Evolutionary conservation across 306 rosid genomes (phyloP), one percentile per base, ranked within the genome.

Genomic region (Datisca glomerata): DNA sequence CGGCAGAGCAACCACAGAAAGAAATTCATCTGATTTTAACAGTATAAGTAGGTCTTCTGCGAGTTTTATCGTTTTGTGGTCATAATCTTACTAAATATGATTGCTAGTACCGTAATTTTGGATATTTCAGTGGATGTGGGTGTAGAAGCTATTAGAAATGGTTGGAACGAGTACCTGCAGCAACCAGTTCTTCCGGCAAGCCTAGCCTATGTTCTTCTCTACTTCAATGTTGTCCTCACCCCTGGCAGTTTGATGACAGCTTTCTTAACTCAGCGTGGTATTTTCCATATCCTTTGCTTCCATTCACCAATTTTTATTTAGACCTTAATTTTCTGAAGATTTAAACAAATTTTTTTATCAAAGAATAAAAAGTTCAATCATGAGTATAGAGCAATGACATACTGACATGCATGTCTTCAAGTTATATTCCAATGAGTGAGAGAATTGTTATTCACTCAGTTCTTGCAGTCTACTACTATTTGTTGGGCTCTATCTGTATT

Each of bases 191-290:
- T 84, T 66, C 98, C 95, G 41, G 98, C 94, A 46, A 89, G 98
- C 70, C 80, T 84, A 50, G 79, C 98, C 42, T 80, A 61, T 63
- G 93, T 89, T 42, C 75, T 89, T 39, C 96, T 80, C 55, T 80
- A 64, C 79, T 84, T 89, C 61, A 84, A 84, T 51, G 54, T 81
- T 33, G 93, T 80, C 48, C 98, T 89, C 58, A 61, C 94, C 41
- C 98, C 98, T 0, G 91, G 96, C 57, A 89, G 95, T 75, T 71
- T 84, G 85, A 80, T 91, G 98, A 84, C 94, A 18, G 96, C 94
- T 51, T 91, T 70, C 63, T 72, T 84, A 57, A 80, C 86, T 9
- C 96, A 84, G 69, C 85, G 61, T 21, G 94, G 98, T 91, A 80
- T 25, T 4, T 25, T 27, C 15, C 21, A 39, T 7, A 10, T 12